A percentile compares a stretch with the other conserved stretches of the same genome.
phyloP scores from a whole-genome alignment of 139 green algal species.

The Chlorella ohadii region DNA sequence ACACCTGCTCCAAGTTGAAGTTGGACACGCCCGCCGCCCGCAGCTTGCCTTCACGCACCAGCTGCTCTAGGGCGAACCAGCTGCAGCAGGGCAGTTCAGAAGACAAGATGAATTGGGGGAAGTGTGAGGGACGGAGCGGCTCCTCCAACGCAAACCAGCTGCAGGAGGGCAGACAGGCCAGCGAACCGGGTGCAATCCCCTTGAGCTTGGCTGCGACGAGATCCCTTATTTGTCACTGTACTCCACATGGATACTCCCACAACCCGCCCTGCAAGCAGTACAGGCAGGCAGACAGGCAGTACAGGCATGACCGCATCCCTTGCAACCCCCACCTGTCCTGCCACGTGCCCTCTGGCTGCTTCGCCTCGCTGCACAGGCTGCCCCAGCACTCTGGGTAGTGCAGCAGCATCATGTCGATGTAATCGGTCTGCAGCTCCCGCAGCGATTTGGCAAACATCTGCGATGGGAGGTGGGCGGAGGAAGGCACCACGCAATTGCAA shows the following conservation, averaged over 20 bases:
- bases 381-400: conserved; percentile 82
- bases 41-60: conserved; percentile 49
- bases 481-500: too few relatives aligned
- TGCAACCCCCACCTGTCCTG: conserved; percentile 58
- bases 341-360: conserved; percentile 51
- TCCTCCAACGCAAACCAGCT: conserved; percentile 57
- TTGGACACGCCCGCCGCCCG: conserved; percentile 85
- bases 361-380: conserved; percentile 57
- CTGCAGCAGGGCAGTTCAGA: background rate
- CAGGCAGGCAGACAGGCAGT: background rate
- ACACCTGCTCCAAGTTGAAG: conserved; percentile 60
- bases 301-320: background rate
- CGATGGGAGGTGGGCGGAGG: background rate
- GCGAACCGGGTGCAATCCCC: too few relatives aligned
- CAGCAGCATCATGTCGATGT: conserved; percentile 87
- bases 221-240: too few relatives aligned
- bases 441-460: conserved; percentile 43
- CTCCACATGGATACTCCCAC: too few relatives aligned
- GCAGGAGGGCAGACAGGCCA: too few relatives aligned
- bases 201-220: too few relatives aligned
- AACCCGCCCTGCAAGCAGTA: too few relatives aligned
- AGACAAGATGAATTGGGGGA: background rate
- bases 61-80: conserved; percentile 72
- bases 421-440: conserved; percentile 63
- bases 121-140: conserved; percentile 53